phyloP scores from a whole-genome alignment of 352 stramenopile genomes.

The Pythium oligandrum region DNA sequence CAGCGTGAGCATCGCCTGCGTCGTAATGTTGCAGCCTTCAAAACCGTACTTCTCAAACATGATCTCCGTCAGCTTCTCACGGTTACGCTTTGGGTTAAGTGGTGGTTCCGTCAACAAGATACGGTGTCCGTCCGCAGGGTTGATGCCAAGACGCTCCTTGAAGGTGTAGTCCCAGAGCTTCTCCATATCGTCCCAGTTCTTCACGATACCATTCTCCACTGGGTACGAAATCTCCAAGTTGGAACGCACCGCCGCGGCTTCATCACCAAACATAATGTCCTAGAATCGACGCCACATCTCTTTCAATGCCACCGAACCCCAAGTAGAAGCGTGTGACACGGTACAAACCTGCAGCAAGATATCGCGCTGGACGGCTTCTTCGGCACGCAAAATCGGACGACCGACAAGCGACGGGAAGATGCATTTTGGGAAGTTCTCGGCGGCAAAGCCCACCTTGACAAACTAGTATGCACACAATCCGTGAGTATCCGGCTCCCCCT shows the following conservation, averaged over 20 bases:
- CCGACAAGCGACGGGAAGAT: slow-evolving; percentile 95
- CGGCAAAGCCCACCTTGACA: slow-evolving; percentile 92
- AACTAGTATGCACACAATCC: slow-evolving; percentile 35
- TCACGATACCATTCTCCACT: slow-evolving; percentile 95
- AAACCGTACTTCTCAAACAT: slow-evolving; percentile 95
- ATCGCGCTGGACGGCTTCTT: slow-evolving; percentile 86
- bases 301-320: background rate
- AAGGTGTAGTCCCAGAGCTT: slow-evolving; percentile 97
- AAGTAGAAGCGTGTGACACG: background rate
- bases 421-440: slow-evolving; percentile 92
- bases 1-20: slow-evolving; percentile 92
- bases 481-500: too few relatives aligned
- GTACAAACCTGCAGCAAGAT: slow-evolving; percentile 73
- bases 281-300: slow-evolving; percentile 13
- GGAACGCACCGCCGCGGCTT: slow-evolving; percentile 82
- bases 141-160: slow-evolving; percentile 82
- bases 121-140: slow-evolving; percentile 61
- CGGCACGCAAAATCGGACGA: slow-evolving; percentile 90
- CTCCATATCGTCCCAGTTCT: slow-evolving; percentile 97
- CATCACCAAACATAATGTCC: slow-evolving; percentile 96
- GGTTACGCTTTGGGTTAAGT: slow-evolving; percentile 90
- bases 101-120: slow-evolving; percentile 92
- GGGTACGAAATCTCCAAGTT: slow-evolving; percentile 88
- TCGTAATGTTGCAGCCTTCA: slow-evolving; percentile 85
- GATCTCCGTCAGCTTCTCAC: slow-evolving; percentile 87